These are phyloP conservation scores for Cladosporium sp. DNA, from an alignment of 2,329 filamentous ascomycete species.

Conservation along the genomic window DNA sequence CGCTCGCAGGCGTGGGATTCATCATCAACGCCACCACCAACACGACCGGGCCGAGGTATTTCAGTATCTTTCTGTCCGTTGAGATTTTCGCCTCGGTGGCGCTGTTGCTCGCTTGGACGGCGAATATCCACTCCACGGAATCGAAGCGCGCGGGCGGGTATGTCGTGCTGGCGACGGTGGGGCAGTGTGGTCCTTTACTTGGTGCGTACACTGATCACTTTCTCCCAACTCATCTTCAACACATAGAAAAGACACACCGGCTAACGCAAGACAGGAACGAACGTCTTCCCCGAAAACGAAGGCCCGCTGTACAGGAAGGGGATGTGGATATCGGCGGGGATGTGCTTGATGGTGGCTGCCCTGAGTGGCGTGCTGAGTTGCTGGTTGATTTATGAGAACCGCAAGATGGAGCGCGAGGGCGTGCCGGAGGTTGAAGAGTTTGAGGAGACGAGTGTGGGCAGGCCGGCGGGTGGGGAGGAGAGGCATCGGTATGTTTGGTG, in stretches of 20 bases:
- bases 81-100: conserved; percentile 36
- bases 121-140: conserved; percentile 36
- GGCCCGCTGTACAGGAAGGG: conserved; percentile 51
- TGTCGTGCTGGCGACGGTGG: conserved; percentile 36
- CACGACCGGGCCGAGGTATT: conserved; percentile 32
- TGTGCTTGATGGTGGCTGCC: conserved; percentile 57
- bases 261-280: conserved; percentile 45
- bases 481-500: conserved; percentile 22
- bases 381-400: conserved; percentile 58
- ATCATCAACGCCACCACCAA: conserved; percentile 37
- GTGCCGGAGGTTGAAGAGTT: conserved; percentile 23
- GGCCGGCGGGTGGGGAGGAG: conserved; percentile 12
- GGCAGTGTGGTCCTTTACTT: conserved; percentile 24
- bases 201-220: too few relatives aligned
- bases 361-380: conserved; percentile 52
- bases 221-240: too few relatives aligned
- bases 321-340: conserved; percentile 56
- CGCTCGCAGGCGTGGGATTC: conserved; percentile 38
- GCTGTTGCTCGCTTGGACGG: conserved; percentile 35
- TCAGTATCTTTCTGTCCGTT: conserved; percentile 38
- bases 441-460: conserved; percentile 19
- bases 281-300: conserved; percentile 54
- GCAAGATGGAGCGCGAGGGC: conserved; percentile 50
- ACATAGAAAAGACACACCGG: background rate
- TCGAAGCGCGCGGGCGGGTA: conserved; percentile 35